phyloP scores from a whole-genome alignment of 306 rosid genomes.

The Canavalia ensiformis region DNA sequence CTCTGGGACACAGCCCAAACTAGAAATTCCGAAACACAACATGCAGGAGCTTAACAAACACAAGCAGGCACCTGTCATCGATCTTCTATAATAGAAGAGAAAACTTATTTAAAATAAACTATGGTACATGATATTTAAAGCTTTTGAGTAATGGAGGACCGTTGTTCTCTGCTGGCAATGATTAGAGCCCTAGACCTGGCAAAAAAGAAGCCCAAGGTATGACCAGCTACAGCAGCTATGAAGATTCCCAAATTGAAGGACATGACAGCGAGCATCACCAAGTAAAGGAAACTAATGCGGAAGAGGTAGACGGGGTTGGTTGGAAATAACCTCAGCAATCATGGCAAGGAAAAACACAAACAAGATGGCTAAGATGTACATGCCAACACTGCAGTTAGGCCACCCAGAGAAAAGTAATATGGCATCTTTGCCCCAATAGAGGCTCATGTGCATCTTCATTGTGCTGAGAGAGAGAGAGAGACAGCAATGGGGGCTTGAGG shows the following conservation, averaged over 20 bases:
- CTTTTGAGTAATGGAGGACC: background rate
- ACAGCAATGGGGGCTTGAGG: background rate
- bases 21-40: background rate
- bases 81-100: background rate
- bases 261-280: constrained; percentile 78
- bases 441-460: constrained; percentile 59
- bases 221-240: constrained; percentile 76
- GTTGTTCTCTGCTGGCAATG: constrained; percentile 15
- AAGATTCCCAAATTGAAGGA: constrained; percentile 76
- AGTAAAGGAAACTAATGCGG: constrained; percentile 57
- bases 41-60: constrained; percentile 18
- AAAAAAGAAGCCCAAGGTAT: constrained; percentile 55
- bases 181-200: constrained; percentile 50
- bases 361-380: constrained; percentile 64
- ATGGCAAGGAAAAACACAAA: constrained; percentile 63
- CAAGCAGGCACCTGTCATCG: background rate
- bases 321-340: constrained; percentile 51
- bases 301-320: constrained; percentile 46
- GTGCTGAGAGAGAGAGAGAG: background rate
- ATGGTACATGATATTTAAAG: constrained; percentile 33
- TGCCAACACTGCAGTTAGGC: constrained; percentile 61
- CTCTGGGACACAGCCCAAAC: background rate
- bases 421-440: constrained; percentile 77
- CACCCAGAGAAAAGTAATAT: constrained; percentile 64
- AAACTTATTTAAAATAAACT: background rate